Percentiles rank a stretch among this genome's conserved stretches.
Conservation (phyloP, 73 alveolate species). For the Paramecium bursaria region DNA sequence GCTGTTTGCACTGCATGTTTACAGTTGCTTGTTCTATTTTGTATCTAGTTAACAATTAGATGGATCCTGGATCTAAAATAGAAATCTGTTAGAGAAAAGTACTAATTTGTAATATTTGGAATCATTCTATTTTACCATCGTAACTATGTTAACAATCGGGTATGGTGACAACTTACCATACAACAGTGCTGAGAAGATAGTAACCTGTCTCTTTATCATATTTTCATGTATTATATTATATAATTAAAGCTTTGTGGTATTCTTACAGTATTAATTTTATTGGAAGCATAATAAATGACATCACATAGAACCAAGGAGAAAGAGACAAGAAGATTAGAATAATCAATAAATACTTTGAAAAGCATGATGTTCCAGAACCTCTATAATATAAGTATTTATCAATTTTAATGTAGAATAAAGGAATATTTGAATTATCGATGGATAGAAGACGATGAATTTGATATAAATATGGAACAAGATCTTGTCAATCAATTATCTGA, state of each 20-base stretch:
- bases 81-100: not conserved
- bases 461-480: slow-evolving; percentile 25
- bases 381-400: slow-evolving; percentile 4
- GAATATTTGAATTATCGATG: slow-evolving; percentile 45
- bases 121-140: slow-evolving; percentile 64
- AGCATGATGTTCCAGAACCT: slow-evolving; percentile 15
- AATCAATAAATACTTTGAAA: slow-evolving; percentile 28
- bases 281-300: slow-evolving; percentile 27
- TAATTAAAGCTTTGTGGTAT: slow-evolving; percentile 1
- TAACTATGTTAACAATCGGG: slow-evolving; percentile 65
- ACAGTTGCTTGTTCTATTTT: slow-evolving; percentile 16
- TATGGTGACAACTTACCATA: slow-evolving; percentile 60
- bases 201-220: slow-evolving; percentile 10
- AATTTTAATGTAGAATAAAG: not conserved
- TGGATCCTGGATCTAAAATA: slow-evolving; percentile 7
- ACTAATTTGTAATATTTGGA: slow-evolving; percentile 61
- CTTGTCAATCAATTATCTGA: slow-evolving; percentile 21
- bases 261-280: slow-evolving; percentile 45
- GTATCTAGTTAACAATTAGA: not conserved
- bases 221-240: not conserved
- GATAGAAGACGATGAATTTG: slow-evolving; percentile 59
- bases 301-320: slow-evolving; percentile 42
- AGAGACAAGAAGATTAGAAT: slow-evolving; percentile 37
- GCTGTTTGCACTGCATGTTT: slow-evolving; percentile 7
- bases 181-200: slow-evolving; percentile 3